phyloP scores from a whole-genome alignment of 495 filamentous ascomycete genomes.

The Parachaetomium inaequale region DNA sequence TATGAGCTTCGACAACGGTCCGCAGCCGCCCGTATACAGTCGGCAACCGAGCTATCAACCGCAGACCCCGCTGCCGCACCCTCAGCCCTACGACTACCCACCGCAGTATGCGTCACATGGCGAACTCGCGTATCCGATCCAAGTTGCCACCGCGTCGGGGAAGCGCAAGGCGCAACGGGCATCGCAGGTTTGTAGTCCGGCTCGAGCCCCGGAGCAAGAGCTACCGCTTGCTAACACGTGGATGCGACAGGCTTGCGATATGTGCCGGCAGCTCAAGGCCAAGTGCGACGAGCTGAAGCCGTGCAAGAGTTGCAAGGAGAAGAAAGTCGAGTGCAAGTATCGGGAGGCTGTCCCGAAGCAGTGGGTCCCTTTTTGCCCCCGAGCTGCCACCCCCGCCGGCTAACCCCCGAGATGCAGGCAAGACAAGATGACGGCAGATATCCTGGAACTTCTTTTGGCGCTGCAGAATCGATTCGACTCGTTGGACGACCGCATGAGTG shows the following conservation, averaged over 20 bases:
- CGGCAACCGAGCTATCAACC: conserved; percentile 45
- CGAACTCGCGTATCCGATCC: conserved; percentile 35
- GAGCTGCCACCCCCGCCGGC: not conserved
- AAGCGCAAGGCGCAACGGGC: conserved; percentile 52
- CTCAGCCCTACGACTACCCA: conserved; percentile 43
- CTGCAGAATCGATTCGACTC: conserved; percentile 35
- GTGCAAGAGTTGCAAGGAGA: conserved; percentile 55
- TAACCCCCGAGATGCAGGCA: conserved; percentile 37
- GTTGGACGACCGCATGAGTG: conserved; percentile 28
- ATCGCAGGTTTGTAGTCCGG: conserved; percentile 42
- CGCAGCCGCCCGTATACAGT: conserved; percentile 37
- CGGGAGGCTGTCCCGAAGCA: conserved; percentile 64
- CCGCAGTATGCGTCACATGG: conserved; percentile 30
- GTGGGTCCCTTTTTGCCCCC: conserved; percentile 41
- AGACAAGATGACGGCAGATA: conserved; percentile 51
- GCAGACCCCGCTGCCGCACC: conserved; percentile 42
- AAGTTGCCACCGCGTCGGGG: conserved; percentile 34
- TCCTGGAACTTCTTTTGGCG: conserved; percentile 41
- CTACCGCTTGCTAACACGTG: conserved; percentile 25
- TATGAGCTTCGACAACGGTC: conserved; percentile 45
- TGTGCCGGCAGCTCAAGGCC: conserved; percentile 64
- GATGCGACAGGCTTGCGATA: conserved; percentile 59
- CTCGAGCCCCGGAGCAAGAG: not conserved
- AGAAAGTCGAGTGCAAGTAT: conserved; percentile 59
- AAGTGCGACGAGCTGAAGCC: conserved; percentile 68